Percentiles rank a stretch among this genome's conserved stretches.
Evolutionary conservation across 139 green algal genomes (phyloP).

Genomic region (Chloropicon primus): DNA sequence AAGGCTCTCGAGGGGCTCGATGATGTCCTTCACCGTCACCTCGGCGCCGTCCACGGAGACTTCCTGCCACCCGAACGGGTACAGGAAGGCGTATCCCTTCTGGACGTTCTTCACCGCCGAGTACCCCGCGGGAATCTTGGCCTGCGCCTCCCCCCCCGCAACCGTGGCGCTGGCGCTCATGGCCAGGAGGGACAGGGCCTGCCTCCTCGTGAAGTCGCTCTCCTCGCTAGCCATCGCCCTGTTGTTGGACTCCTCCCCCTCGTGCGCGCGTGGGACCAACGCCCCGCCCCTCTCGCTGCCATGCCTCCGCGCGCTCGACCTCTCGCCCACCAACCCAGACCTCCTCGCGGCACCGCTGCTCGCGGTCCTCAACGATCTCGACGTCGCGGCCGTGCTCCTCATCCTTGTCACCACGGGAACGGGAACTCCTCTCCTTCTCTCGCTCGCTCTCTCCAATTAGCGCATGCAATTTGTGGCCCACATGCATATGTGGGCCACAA

Average conservation of each 20-base stretch:
- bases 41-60: constrained; percentile 56
- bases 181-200: background rate
- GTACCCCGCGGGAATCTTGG: constrained; percentile 45
- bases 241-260: background rate
- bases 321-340: too few species aligned
- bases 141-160: background rate
- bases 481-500: too few species aligned
- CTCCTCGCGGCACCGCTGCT: background rate
- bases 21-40: constrained; percentile 93
- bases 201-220: background rate
- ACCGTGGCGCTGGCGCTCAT: background rate
- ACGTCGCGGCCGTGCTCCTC: background rate
- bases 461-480: too few species aligned
- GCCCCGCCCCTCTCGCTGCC: too few species aligned
- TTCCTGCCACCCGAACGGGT: constrained; percentile 95
- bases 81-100: constrained; percentile 88
- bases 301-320: too few species aligned
- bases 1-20: constrained; percentile 93
- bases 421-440: background rate
- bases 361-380: background rate
- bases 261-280: too few species aligned
- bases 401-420: too few species aligned
- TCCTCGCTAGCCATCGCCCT: background rate
- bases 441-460: background rate
- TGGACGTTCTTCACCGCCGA: constrained; percentile 58